Conservation (phyloP, 306 rosid species). For the Pachyrhizus erosus region DNA sequence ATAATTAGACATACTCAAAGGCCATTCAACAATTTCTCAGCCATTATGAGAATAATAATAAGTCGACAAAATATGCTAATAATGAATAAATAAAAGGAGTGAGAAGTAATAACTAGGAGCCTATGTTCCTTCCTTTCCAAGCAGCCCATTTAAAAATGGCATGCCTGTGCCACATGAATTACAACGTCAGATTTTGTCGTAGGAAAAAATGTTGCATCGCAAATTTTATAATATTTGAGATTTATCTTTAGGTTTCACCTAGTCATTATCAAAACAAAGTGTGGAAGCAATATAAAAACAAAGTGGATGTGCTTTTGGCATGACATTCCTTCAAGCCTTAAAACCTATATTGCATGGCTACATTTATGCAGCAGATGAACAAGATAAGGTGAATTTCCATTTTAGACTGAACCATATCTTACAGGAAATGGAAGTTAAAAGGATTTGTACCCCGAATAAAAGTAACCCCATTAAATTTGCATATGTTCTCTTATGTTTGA, state of each 20-base stretch:
- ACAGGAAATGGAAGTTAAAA: slow-evolving; percentile 29
- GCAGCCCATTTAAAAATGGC: background rate
- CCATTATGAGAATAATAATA: too few relatives aligned
- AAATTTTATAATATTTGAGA: background rate
- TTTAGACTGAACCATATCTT: slow-evolving; percentile 34
- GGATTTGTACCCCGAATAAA: slow-evolving; percentile 7
- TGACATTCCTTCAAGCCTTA: slow-evolving; percentile 16
- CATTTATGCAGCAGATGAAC: background rate
- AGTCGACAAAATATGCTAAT: too few relatives aligned
- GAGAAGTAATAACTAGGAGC: background rate
- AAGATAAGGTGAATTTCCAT: background rate
- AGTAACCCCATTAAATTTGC: slow-evolving; percentile 14
- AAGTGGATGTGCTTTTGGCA: slow-evolving; percentile 5
- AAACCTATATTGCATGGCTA: slow-evolving; percentile 18
- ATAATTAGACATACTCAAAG: too few relatives aligned
- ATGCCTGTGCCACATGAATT: background rate
- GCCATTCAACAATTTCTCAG: too few relatives aligned
- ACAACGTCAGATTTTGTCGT: background rate
- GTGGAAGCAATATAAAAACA: background rate
- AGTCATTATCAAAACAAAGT: slow-evolving; percentile 9
- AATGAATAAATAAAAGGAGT: too few relatives aligned
- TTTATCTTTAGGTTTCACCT: background rate
- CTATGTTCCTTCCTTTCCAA: background rate
- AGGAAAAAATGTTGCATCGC: background rate
- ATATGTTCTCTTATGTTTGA: background rate